These are phyloP conservation scores for Nematodospora valgi DNA, from an alignment of 805 yeast genomes.

Conservation along the genomic window DNA sequence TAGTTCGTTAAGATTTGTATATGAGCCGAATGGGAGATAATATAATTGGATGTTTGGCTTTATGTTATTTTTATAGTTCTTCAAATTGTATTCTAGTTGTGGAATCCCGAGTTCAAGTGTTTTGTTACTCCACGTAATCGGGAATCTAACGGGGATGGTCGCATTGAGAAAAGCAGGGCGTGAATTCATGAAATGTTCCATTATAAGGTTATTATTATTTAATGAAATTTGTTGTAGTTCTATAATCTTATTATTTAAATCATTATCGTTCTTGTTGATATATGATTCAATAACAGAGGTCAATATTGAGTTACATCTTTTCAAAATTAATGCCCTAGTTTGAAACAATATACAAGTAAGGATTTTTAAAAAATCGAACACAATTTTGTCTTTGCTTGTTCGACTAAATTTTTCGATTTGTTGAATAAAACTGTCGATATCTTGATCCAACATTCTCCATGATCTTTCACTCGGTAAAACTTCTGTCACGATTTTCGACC, in stretches of 20 bases:
- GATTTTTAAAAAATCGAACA: conserved; percentile 16
- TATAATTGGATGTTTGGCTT: conserved; percentile 23
- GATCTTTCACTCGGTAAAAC: conserved; percentile 27
- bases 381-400: conserved; percentile 5
- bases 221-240: conserved; percentile 27
- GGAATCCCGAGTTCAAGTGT: conserved; percentile 12
- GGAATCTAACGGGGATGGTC: conserved; percentile 27
- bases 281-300: conserved; percentile 21
- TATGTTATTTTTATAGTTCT: conserved; percentile 11
- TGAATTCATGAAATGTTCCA: conserved; percentile 23
- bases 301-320: conserved; percentile 25
- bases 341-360: conserved; percentile 26
- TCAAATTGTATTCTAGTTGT: conserved; percentile 10
- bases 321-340: conserved; percentile 26
- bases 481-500: conserved; percentile 21
- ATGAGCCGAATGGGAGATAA: conserved; percentile 36
- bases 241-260: conserved; percentile 19
- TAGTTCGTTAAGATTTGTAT: conserved; percentile 31
- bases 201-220: conserved; percentile 19
- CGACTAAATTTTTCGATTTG: conserved; percentile 9
- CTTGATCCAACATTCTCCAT: conserved; percentile 26
- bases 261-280: conserved; percentile 14
- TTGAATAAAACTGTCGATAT: conserved; percentile 16
- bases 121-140: conserved; percentile 27
- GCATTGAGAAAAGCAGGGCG: conserved; percentile 23